Base-by-base conservation (phyloP, 257 asterid species). In the Anisodus tanguticus region DNA sequence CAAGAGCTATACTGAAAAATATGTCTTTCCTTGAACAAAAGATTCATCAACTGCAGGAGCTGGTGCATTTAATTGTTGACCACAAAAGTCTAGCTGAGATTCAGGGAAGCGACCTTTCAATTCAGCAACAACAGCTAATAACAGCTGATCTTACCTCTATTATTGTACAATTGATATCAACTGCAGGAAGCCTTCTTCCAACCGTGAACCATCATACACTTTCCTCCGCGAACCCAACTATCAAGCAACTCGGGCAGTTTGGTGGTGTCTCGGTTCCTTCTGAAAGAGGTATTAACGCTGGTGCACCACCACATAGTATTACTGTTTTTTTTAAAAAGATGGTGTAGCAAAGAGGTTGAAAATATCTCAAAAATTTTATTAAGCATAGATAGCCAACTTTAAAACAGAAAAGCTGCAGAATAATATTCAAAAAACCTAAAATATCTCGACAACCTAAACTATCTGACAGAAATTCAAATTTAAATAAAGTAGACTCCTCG, bases 131-230 rank as follows among this genome's bases (percentile, higher is more conserved):
- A 85, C 98, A 96, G 92, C 98, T 96, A 12, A 86, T 96, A 39
- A 93, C 93, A n/a, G 93, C 97, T 53, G 98, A 96, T 83, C 91
- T 96, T 82, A 96, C 98, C 80, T 92, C 98, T 6, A 90, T 96
- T 62, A 96, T 94, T 47, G 95, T 92, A 69, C 99, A 96, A 79
- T 85, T 94, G 60, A 92, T 94, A 54, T 91, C 99, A 19, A 94
- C 99, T 19, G 99, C 99, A 35, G 99, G 99, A 60, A 92, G 93
- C 84, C 98, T 96, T 88, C 93, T 96, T 49, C 97, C 99, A 22
- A 86, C 98, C 8, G 90, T 87, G 76, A 96, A 90, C 87, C 81
- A 87, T 66, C 81, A 87, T 66, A 71, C 90, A 39, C 85, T 89
- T 72, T 55, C 84, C 86, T 71, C 95, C 0, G 89, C 83, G 22